A percentile compares a stretch with the other conserved stretches of the same genome.
These are phyloP conservation scores for Colletotrichum euphorbiae DNA, from an alignment of 2,329 filamentous ascomycete genomes.

Conservation along the genomic window DNA sequence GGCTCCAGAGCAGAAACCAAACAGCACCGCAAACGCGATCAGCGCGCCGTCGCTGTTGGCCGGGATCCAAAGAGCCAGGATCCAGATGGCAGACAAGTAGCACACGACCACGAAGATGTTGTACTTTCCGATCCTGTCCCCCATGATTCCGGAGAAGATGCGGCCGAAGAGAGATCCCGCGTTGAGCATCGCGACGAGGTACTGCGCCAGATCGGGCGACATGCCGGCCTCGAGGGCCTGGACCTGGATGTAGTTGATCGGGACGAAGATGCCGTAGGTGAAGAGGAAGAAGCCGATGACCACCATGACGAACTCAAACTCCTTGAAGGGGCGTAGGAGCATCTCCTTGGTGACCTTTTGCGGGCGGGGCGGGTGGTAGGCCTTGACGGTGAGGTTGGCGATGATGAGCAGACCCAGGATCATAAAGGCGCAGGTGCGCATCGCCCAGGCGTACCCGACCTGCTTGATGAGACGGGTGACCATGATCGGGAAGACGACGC, in stretches of 20 bases:
- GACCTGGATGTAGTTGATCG: conserved; percentile 51
- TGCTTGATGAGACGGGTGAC: conserved; percentile 49
- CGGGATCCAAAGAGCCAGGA: conserved; percentile 58
- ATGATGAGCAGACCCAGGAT: conserved; percentile 50
- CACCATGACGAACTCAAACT: conserved; percentile 49
- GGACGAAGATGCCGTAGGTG: conserved; percentile 51
- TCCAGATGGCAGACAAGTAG: conserved; percentile 52
- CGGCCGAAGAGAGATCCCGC: conserved; percentile 53
- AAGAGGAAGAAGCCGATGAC: conserved; percentile 50
- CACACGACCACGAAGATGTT: conserved; percentile 60
- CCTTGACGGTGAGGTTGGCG: conserved; percentile 49
- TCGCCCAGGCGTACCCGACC: conserved; percentile 55
- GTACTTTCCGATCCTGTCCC: conserved; percentile 53
- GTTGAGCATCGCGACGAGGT: conserved; percentile 54
- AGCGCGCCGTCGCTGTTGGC: conserved; percentile 45
- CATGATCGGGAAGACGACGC: conserved; percentile 56
- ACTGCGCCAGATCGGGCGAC: conserved; percentile 46
- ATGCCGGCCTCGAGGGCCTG: conserved; percentile 48
- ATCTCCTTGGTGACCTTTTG: conserved; percentile 47
- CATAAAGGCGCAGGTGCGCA: conserved; percentile 53
- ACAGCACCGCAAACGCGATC: conserved; percentile 55
- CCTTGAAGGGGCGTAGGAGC: conserved; percentile 48
- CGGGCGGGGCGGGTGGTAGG: conserved; percentile 43
- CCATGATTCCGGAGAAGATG: conserved; percentile 47
- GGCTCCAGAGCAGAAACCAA: conserved; percentile 57